phyloP scores from a whole-genome alignment of 306 rosid species.

The Dryas alaskensis region DNA sequence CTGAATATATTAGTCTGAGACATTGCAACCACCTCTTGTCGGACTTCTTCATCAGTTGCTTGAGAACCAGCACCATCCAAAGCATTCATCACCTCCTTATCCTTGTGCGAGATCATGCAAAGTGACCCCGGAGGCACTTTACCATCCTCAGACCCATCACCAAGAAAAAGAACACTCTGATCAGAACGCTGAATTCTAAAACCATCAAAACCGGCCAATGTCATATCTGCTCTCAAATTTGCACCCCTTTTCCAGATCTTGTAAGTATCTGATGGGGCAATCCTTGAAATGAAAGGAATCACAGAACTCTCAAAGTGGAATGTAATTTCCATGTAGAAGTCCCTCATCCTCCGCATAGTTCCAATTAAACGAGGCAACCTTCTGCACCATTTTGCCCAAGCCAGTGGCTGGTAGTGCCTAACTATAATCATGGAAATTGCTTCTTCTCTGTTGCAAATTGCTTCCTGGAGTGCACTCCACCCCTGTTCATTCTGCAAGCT shows the following conservation, averaged over 20 bases:
- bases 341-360: conserved; percentile 91
- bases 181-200: conserved; percentile 92
- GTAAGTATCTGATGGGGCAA: conserved; percentile 96
- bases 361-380: conserved; percentile 91
- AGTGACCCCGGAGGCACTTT: conserved; percentile 79
- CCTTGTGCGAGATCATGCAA: conserved; percentile 95
- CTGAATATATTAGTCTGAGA: conserved; percentile 90
- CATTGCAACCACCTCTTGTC: conserved; percentile 92
- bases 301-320: conserved; percentile 98
- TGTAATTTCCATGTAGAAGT: conserved; percentile 96
- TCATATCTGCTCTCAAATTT: conserved; percentile 96
- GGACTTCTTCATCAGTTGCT: conserved; percentile 84
- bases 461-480: conserved; percentile 99
- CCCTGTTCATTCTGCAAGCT: conserved; percentile 98
- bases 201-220: conserved; percentile 97
- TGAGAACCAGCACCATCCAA: conserved; percentile 86
- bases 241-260: conserved; percentile 99
- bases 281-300: conserved; percentile 93
- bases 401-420: conserved; percentile 90
- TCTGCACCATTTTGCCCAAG: conserved; percentile 99
- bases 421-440: conserved; percentile 74
- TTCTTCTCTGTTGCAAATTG: conserved; percentile 86
- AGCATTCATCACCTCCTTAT: conserved; percentile 88
- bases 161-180: conserved; percentile 86
- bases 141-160: conserved; percentile 91